Base-by-base conservation (phyloP, 2,329 filamentous ascomycete species). In the Epichloe gansuensis region DNA sequence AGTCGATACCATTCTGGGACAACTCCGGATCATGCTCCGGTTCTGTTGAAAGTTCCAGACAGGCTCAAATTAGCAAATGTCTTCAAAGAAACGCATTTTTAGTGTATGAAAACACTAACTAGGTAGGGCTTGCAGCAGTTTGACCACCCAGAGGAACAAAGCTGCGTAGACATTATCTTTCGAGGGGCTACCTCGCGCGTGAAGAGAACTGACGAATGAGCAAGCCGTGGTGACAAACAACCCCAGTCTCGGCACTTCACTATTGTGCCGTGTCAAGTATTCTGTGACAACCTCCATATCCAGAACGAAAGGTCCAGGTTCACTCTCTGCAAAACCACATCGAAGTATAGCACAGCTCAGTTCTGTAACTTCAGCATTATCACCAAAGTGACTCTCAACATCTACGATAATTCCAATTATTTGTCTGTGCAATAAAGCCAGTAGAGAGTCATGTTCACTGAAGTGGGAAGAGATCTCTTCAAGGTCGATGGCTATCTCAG, bases 251-350 rank as follows among this genome's bases (percentile, higher is more conserved):
- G 84, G 83, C 9, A 79, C 85, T n/a, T 77, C 69, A 39, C 77
- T 68, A 1, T 69, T 72, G 23, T 82, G 77, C 50, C 76, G 77
- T 3, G 77, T 73, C 46, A 93, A 74, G 63, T 86, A 85, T 43
- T 81, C 74, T 11, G 82, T 79, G n/a, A 87, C 80, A 57, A 81
- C 74, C 0, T 75, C 70, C 0, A 85, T 75, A 3, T 83, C 77
- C 55, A 94, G 81, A 8, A 91, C 86, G 60, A 93, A 91, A 1
- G 87, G 85, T 0, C 88, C 88, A 3, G 85, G 80, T 28, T 82
- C 78, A 0, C 75, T 77, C 65, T 94, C 88, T 1, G 83, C 83
- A 61, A 91, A 91, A 0, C 88, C 88, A 21, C 82, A 78, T 42
- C 83, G 80, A 48, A 91, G 74, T 47, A 91, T 79, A 53, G 75